phyloP scores from a whole-genome alignment of 768 basidiomycete species.

The Coprinellus micaceus region DNA sequence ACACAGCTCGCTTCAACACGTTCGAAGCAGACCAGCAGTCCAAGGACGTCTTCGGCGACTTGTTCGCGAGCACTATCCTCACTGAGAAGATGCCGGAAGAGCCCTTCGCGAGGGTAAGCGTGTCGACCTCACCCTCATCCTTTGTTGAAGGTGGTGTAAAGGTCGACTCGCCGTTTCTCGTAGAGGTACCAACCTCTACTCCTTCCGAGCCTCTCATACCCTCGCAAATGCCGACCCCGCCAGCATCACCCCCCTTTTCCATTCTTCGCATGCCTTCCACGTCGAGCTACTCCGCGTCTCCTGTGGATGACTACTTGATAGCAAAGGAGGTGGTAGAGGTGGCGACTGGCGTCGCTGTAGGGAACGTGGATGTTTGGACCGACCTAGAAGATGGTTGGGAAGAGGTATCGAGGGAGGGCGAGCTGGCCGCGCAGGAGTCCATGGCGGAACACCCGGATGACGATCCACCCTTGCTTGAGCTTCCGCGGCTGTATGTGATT shows the following conservation, averaged over 20 bases:
- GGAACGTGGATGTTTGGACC: neutral
- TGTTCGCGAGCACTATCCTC: neutral
- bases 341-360: neutral
- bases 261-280: neutral
- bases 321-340: neutral
- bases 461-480: neutral
- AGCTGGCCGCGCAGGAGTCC: neutral
- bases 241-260: slow-evolving; percentile 1
- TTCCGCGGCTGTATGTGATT: neutral
- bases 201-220: neutral
- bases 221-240: slow-evolving; percentile 8
- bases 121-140: neutral
- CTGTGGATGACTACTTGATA: neutral
- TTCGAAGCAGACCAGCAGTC: no score
- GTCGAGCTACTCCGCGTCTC: neutral
- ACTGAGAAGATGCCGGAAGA: no score
- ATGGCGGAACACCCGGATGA: neutral
- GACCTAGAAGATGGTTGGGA: neutral
- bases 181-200: neutral
- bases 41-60: neutral
- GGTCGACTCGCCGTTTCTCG: neutral
- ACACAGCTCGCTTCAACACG: neutral
- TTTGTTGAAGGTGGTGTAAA: neutral
- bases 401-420: neutral
- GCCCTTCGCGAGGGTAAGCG: no score